These are phyloP conservation scores for Penicillium sp. DNA, from an alignment of 2,329 filamentous ascomycete species.

Conservation along the genomic window DNA sequence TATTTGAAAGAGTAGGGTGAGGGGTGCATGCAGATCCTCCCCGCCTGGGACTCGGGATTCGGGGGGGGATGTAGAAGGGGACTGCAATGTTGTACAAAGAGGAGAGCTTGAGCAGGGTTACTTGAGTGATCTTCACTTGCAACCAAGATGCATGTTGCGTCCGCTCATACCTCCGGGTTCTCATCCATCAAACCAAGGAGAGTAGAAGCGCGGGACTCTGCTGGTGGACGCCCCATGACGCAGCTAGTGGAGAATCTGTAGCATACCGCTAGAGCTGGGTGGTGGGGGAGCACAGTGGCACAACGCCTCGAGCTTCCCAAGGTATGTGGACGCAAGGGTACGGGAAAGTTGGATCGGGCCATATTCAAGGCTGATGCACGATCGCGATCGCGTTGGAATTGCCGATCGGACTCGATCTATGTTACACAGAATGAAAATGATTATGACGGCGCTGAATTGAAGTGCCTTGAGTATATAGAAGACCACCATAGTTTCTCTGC, in stretches of 20 bases:
- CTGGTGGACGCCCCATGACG: slow-evolving; percentile 20
- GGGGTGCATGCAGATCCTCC: slow-evolving; percentile 14
- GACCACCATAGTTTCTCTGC: not conserved
- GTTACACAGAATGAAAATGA: not conserved
- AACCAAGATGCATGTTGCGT: not conserved
- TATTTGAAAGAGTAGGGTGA: slow-evolving; percentile 1
- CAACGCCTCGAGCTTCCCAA: not conserved
- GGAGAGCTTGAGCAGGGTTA: not conserved
- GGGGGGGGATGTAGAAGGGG: not conserved
- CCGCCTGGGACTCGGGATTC: not conserved
- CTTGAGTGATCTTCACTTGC: not conserved
- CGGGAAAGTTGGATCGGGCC: slow-evolving; percentile 10
- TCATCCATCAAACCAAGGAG: slow-evolving; percentile 15
- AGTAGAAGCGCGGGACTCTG: slow-evolving; percentile 5
- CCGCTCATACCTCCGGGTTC: slow-evolving; percentile 1
- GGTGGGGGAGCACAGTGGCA: not conserved
- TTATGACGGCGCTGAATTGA: not conserved
- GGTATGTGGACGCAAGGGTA: slow-evolving; percentile 26
- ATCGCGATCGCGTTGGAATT: slow-evolving; percentile 14
- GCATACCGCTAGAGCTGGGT: slow-evolving; percentile 4
- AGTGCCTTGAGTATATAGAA: not conserved
- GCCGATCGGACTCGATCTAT: slow-evolving; percentile 18
- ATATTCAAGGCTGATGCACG: slow-evolving; percentile 16
- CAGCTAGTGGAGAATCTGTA: slow-evolving; percentile 17
- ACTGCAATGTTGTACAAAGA: not conserved